These are phyloP conservation scores for Euphorbia schlechtendalii DNA, from an alignment of 441 rosid species.

Conservation along the genomic window DNA sequence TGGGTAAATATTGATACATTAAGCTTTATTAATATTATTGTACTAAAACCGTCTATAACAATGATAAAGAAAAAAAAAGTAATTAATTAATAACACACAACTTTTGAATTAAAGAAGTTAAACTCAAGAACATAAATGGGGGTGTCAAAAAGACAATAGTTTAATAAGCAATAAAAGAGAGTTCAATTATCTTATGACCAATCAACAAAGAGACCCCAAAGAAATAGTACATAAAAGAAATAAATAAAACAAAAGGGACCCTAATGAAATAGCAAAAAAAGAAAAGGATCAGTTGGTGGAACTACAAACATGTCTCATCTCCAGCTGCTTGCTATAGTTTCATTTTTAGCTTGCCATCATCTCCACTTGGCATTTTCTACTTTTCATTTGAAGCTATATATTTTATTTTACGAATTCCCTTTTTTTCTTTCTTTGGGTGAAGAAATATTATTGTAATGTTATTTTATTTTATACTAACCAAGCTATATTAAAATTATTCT, in stretches of 20 bases:
- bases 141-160: not conserved
- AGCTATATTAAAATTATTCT: too few relatives aligned
- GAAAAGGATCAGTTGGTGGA: slow-evolving; percentile 26
- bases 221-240: not conserved
- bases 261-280: not conserved
- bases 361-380: slow-evolving; percentile 14
- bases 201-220: slow-evolving; percentile 18
- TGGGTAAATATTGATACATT: too few relatives aligned
- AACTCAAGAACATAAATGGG: not conserved
- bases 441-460: not conserved
- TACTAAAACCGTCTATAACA: too few relatives aligned
- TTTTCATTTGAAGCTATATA: not conserved
- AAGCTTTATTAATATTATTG: too few relatives aligned
- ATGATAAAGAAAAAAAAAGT: too few relatives aligned
- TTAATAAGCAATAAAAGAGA: too few relatives aligned
- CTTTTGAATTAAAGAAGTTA: not conserved
- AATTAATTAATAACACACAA: too few relatives aligned
- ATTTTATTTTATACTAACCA: not conserved
- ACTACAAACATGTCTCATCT: slow-evolving; percentile 13
- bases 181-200: not conserved
- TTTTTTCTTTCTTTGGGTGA: not conserved
- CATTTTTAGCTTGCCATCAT: slow-evolving; percentile 8
- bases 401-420: not conserved
- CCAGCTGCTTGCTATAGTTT: slow-evolving; percentile 1
- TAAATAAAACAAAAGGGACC: slow-evolving; percentile 22